Evolutionary conservation across 495 filamentous ascomycete species (phyloP).

Genomic region (Hypoxylon rickii): DNA sequence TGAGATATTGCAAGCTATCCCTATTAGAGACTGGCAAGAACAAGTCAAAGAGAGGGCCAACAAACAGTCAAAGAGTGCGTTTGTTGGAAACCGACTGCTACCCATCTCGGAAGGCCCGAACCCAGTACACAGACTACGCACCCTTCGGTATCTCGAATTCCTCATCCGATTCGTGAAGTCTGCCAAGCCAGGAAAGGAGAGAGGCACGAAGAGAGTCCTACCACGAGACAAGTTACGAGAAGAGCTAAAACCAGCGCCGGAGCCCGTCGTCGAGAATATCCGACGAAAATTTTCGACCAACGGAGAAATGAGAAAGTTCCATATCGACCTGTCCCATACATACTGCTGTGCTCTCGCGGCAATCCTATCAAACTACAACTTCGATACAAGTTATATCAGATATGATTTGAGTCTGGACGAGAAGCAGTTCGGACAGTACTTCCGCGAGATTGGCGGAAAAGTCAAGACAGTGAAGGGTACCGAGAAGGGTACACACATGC

Average conservation of each 20-base stretch:
- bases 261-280: constrained; percentile 68
- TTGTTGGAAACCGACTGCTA: constrained; percentile 66
- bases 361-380: constrained; percentile 75
- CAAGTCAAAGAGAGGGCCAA: constrained; percentile 60
- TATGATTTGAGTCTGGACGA: constrained; percentile 79
- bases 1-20: constrained; percentile 63
- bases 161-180: constrained; percentile 64
- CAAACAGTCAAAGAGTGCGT: constrained; percentile 64
- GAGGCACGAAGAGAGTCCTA: constrained; percentile 47
- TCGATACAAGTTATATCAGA: constrained; percentile 74
- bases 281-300: constrained; percentile 70
- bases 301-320: constrained; percentile 62
- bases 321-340: constrained; percentile 67
- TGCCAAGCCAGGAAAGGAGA: constrained; percentile 43
- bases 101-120: constrained; percentile 62
- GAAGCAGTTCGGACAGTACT: constrained; percentile 67
- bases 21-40: constrained; percentile 76
- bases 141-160: constrained; percentile 67
- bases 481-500: constrained; percentile 54
- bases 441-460: constrained; percentile 80
- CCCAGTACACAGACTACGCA: constrained; percentile 59
- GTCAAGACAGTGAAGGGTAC: constrained; percentile 54
- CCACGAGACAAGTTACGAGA: constrained; percentile 55
- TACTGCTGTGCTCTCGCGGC: constrained; percentile 70
- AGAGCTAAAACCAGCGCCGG: constrained; percentile 56